Base-by-base conservation (phyloP, 805 yeast genomes). In the Grigorovia yakushimaensis region DNA sequence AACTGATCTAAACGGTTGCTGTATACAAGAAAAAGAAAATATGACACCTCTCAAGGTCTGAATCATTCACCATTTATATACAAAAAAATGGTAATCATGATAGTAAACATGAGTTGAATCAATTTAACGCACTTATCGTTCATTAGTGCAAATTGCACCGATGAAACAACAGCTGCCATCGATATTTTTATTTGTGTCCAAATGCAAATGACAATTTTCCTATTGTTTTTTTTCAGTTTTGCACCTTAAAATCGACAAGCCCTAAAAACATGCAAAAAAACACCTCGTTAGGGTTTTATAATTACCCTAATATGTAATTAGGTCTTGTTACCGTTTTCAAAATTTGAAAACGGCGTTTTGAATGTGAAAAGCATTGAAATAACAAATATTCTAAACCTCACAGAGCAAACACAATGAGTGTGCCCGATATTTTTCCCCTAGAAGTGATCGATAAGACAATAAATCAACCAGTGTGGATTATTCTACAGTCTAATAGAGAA, bases 391-490 rank as follows among this genome's bases (percentile, higher is more conserved):
- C 27, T 24, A 9, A 24, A 7, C 9, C 9, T 24, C 9, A 24
- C 27, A 27, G 33, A 10, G 33, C n/a, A 27, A 27, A 15, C 13
- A 39, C 15, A 18, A 57, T 53, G 56, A 51, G 54, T 36, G 23
- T 55, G 22, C 60, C 60, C 27, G 68, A 64, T 51, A 49, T 62
- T 18, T 44, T 84, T 44, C 96, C 96, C 5, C 70, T 88, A 51
- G 98, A 89, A 65, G 76, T 88, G 44, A 84, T 91, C 38, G 97
- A 93, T 65, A 83, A 81, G 65, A 81, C 89, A 51, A 80, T 91
- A 37, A 96, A 95, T 17, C 79, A 87, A 30, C 73, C 76, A 47
- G 79, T 91, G 39, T 78, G 84, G 76, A 85, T 88, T 22, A 73
- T 87, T 45, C 71, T 87, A 68, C 73, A 74, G 62, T 73, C 76